A percentile compares a stretch with the other conserved stretches of the same genome.
Evolutionary conservation across 768 basidiomycete species (phyloP).

Genomic region (Rhodotorula babjevae): DNA sequence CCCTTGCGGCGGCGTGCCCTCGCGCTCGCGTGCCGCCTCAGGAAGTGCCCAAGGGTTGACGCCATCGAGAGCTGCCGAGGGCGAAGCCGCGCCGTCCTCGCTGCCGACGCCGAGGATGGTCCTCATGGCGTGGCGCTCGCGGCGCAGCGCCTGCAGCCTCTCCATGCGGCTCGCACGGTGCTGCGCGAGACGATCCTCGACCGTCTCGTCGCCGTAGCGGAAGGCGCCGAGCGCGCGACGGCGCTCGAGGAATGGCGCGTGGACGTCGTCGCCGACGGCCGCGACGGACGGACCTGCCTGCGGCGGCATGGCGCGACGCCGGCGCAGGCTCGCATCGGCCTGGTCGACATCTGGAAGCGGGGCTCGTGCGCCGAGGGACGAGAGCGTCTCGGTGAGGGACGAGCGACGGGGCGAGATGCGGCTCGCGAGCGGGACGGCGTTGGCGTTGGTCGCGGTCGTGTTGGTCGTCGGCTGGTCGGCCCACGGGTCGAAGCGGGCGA

Average conservation of each 20-base stretch:
- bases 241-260: no score
- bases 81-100: background rate
- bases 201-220: background rate
- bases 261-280: background rate
- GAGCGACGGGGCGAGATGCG: background rate
- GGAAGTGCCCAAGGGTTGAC: no score
- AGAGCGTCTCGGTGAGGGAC: conserved; percentile 11
- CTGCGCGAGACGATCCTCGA: conserved; percentile 8
- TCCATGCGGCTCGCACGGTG: conserved; percentile 5
- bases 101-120: conserved; percentile 4
- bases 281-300: no score
- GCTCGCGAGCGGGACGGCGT: no score
- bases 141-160: conserved; percentile 6
- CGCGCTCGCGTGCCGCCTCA: background rate
- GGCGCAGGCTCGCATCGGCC: background rate
- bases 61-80: background rate
- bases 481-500: conserved; percentile 7
- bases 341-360: background rate
- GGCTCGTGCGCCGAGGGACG: background rate
- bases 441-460: background rate
- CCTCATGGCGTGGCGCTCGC: conserved; percentile 24
- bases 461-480: background rate
- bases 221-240: background rate
- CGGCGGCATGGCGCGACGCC: background rate
- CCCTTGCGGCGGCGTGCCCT: background rate